phyloP scores from a whole-genome alignment of 106 monocot genomes.

The Alisma plantagoaquatica region DNA sequence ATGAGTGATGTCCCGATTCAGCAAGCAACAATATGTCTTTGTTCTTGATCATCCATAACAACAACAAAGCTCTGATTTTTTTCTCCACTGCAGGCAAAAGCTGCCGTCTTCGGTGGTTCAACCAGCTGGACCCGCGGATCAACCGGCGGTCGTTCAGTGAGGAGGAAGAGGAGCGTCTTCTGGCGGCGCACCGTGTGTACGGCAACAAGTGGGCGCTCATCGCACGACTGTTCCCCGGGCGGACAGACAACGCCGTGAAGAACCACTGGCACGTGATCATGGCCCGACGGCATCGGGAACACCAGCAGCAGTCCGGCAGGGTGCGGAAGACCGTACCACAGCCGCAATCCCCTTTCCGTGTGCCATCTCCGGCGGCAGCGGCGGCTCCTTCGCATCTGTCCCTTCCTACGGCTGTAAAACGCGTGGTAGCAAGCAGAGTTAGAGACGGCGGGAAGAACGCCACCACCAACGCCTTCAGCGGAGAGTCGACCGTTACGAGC shows the following conservation, averaged over 20 bases:
- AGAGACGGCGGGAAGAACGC: no score
- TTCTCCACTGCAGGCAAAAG: slow-evolving; percentile 12
- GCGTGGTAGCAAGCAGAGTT: no score
- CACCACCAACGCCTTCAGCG: slow-evolving; percentile 14
- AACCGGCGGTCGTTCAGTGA: slow-evolving; percentile 16
- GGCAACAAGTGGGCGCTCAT: slow-evolving; percentile 21
- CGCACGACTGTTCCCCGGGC: slow-evolving; percentile 14
- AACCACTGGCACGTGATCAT: slow-evolving; percentile 23
- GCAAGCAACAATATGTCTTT: no score
- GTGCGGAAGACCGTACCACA: no score
- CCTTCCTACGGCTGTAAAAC: no score
- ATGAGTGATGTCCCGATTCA: no score
- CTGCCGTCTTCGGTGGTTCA: slow-evolving; percentile 15
- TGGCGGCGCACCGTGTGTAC: slow-evolving; percentile 12
- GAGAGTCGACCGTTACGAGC: slow-evolving; percentile 15
- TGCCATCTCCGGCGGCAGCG: no score
- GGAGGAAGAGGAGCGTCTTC: slow-evolving; percentile 13
- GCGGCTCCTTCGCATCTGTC: no score
- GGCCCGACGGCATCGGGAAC: slow-evolving; percentile 16
- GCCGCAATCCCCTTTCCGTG: no score
- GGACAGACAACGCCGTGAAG: slow-evolving; percentile 22
- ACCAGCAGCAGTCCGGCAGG: no score
- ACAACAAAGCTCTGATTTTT: no score
- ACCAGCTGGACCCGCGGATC: slow-evolving; percentile 20
- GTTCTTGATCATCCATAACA: no score